Evolutionary conservation across 331 rosid species (phyloP), one percentile per base, ranked within the genome.

Genomic region (Cydonia oblonga): DNA sequence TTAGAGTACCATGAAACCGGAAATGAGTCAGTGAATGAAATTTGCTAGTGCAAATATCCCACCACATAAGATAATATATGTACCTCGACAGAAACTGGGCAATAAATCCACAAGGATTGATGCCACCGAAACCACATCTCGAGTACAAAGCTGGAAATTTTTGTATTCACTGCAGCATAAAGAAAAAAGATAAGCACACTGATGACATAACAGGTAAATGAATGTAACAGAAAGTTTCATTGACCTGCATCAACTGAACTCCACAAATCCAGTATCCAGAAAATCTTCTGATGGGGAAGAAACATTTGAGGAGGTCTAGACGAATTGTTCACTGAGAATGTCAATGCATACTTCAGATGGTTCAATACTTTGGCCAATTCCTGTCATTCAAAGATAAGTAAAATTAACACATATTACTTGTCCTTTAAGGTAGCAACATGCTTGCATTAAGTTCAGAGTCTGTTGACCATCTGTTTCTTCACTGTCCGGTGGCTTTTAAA

Each of bases 71-170:
- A 20, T 46, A 9, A 49, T 29, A 40, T 20, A 46, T 51, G 60
- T 72, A 88, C 96, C 97, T 87, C 79, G 24, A 79, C 66, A 80
- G 78, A 80, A 19, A 71, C 74, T 73, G 96, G 88, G 51, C 75
- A 73, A 77, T 76, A 81, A 13, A 32, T 81, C 98, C 98, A 93
- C 76, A 93, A 69, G 19, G 92, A 87, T 75, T 91, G 89, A 86
- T 93, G 98, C 97, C 97, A 91, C 69, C 84, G 83, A 80, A 91
- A 89, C 98, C 98, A 93, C 90, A 91, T 83, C 80, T 93, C 98
- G 7, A 84, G 80, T 76, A 83, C 75, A 84, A 87, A 89, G 72
- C 92, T 86, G 10, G 85, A 83, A 68, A 85, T 65, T 71, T 86
- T 89, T 66, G 51, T 68, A 73, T 79, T 73, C 66, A 78, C 98